These are phyloP conservation scores for Fraxinus cuspidata DNA, from an alignment of 257 asterid genomes.

Conservation along the genomic window DNA sequence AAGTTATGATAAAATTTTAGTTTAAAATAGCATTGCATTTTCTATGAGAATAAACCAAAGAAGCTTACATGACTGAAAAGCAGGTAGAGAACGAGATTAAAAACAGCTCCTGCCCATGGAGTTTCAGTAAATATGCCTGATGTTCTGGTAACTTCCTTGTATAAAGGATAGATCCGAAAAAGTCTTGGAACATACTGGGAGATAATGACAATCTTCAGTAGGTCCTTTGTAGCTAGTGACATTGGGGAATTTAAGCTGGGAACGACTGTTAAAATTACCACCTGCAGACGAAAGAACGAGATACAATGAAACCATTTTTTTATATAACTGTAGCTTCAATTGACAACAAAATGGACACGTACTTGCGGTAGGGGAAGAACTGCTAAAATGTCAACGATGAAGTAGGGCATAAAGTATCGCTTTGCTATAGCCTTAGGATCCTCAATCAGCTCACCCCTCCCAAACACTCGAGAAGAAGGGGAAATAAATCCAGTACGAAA, in stretches of 20 bases:
- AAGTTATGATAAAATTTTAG: not conserved
- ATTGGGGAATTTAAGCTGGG: conserved; percentile 35
- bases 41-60: not conserved
- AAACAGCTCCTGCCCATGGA: conserved; percentile 74
- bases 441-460: conserved; percentile 63
- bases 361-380: conserved; percentile 80
- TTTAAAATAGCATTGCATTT: not conserved
- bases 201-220: conserved; percentile 41
- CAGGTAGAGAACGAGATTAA: conserved; percentile 65
- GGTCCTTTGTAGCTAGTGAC: conserved; percentile 46
- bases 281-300: conserved; percentile 34
- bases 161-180: conserved; percentile 55
- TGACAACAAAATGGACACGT: not conserved
- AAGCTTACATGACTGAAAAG: conserved; percentile 64
- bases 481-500: conserved; percentile 63
- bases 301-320: not conserved
- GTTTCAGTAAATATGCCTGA: conserved; percentile 63
- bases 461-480: conserved; percentile 59
- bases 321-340: not conserved
- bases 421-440: conserved; percentile 57
- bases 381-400: conserved; percentile 55
- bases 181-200: conserved; percentile 56
- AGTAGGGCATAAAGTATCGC: conserved; percentile 51
- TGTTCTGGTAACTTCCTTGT: conserved; percentile 51
- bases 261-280: conserved; percentile 35